phyloP scores from a whole-genome alignment of 306 rosid genomes.

The Prunus mira region DNA sequence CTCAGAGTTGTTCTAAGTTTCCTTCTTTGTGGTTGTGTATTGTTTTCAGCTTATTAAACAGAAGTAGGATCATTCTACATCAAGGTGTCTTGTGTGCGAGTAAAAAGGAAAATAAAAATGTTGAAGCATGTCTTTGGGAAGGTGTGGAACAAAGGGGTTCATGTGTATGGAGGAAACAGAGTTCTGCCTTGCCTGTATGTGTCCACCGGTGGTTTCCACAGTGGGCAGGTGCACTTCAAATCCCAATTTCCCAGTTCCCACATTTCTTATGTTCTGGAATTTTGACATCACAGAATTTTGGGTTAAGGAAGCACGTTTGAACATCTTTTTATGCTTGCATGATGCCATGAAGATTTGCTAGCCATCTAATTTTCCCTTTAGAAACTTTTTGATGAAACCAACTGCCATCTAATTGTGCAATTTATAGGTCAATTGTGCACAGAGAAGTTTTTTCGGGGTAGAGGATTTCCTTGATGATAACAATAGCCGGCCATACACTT shows the following conservation, averaged over 20 bases:
- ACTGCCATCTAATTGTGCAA: slow-evolving; percentile 2
- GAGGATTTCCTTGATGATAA: slow-evolving; percentile 88
- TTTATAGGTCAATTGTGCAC: slow-evolving; percentile 56
- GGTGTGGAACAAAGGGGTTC: slow-evolving; percentile 33
- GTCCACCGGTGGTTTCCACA: slow-evolving; percentile 48
- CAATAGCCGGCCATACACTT: slow-evolving; percentile 85
- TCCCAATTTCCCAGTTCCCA: slow-evolving; percentile 2
- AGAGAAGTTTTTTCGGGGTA: slow-evolving; percentile 91
- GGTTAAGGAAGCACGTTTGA: not conserved
- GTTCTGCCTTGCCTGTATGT: slow-evolving; percentile 43
- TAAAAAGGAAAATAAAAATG: slow-evolving; percentile 35
- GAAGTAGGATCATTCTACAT: not conserved
- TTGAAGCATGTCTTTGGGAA: slow-evolving; percentile 55
- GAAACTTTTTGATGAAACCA: not conserved
- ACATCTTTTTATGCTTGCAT: not conserved
- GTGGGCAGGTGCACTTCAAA: slow-evolving; percentile 47
- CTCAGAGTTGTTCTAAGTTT: not conserved
- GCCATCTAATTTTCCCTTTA: not conserved
- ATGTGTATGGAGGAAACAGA: slow-evolving; percentile 41
- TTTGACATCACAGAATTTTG: not conserved
- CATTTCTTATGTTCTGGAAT: not conserved
- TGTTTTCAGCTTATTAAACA: not conserved
- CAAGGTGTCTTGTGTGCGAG: slow-evolving; percentile 3
- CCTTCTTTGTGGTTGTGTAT: not conserved
- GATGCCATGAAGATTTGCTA: not conserved